A percentile compares a stretch with the other conserved stretches of the same genome.
Conservation (phyloP, 768 basidiomycete genomes). For the Amanita jacksonii region DNA sequence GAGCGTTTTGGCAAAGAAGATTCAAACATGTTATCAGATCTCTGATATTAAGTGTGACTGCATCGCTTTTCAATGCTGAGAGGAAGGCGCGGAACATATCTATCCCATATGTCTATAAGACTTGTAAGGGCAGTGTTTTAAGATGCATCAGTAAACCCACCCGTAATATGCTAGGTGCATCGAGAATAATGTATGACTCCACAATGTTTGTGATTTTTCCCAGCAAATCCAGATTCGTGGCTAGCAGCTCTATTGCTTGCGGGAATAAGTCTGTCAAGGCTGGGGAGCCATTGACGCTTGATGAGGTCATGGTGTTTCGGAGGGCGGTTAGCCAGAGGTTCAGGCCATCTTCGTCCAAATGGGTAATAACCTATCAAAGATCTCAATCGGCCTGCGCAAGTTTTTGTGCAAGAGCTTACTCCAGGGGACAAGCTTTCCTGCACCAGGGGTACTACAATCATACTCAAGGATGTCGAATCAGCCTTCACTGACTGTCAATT, state of each 20-base stretch:
- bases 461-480: slow-evolving; percentile 43
- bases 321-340: slow-evolving; percentile 67
- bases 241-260: slow-evolving; percentile 46
- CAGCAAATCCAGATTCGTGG: slow-evolving; percentile 63
- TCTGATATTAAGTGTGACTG: slow-evolving; percentile 46
- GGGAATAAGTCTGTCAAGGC: slow-evolving; percentile 61
- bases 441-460: slow-evolving; percentile 54
- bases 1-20: slow-evolving; percentile 54
- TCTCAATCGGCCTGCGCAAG: not conserved
- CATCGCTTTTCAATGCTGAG: slow-evolving; percentile 38
- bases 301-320: slow-evolving; percentile 49
- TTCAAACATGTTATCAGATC: slow-evolving; percentile 52
- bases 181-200: slow-evolving; percentile 74
- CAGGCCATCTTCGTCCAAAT: slow-evolving; percentile 74
- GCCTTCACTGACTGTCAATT: slow-evolving; percentile 53
- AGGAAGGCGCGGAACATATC: slow-evolving; percentile 51
- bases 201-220: slow-evolving; percentile 58
- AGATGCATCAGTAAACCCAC: slow-evolving; percentile 23
- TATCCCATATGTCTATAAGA: slow-evolving; percentile 38
- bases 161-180: slow-evolving; percentile 51
- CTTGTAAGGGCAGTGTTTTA: not conserved
- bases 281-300: slow-evolving; percentile 34
- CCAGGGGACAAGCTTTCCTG: slow-evolving; percentile 51
- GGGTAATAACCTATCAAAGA: slow-evolving; percentile 42
- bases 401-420: slow-evolving; percentile 23